A percentile compares a stretch with the other conserved stretches of the same genome.
Evolutionary conservation across 2,329 filamentous ascomycete species (phyloP).

Genomic region (Apiospora sp.): DNA sequence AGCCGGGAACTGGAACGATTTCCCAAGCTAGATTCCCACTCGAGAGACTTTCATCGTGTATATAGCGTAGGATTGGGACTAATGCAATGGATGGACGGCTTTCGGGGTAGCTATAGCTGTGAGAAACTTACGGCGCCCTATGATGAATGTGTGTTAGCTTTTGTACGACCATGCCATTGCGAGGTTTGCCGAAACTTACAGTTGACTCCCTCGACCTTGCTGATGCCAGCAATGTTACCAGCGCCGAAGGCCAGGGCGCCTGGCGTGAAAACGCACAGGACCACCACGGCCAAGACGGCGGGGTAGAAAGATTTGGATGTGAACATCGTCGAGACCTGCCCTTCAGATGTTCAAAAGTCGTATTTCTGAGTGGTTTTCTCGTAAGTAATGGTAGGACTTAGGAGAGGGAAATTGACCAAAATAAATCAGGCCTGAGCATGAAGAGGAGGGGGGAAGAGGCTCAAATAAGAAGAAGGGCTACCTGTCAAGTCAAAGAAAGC

Average conservation of each 20-base stretch:
- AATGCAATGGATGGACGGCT: neutral
- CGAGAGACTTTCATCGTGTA: neutral
- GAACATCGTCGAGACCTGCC: slow-evolving; percentile 50
- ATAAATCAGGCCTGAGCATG: neutral
- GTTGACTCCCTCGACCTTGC: slow-evolving; percentile 84
- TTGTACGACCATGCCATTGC: neutral
- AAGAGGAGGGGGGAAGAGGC: neutral
- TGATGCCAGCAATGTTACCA: slow-evolving; percentile 84
- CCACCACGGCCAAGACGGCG: slow-evolving; percentile 61
- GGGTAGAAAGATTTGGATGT: slow-evolving; percentile 53
- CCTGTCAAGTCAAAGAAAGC: slow-evolving; percentile 1
- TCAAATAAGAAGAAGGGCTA: neutral
- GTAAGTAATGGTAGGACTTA: neutral
- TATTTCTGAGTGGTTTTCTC: slow-evolving; percentile 10
- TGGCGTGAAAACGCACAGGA: slow-evolving; percentile 72
- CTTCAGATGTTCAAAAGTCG: slow-evolving; percentile 14
- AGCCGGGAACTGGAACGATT: neutral
- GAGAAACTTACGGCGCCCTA: slow-evolving; percentile 30
- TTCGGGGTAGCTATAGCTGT: neutral
- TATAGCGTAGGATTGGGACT: neutral
- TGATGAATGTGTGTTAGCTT: neutral
- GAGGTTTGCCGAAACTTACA: slow-evolving; percentile 56
- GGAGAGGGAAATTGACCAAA: neutral
- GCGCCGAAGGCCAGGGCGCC: slow-evolving; percentile 83
- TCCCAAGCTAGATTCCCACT: neutral